These are phyloP conservation scores for Penicillium sp. DNA, from an alignment of 2,329 filamentous ascomycete genomes.

Conservation along the genomic window DNA sequence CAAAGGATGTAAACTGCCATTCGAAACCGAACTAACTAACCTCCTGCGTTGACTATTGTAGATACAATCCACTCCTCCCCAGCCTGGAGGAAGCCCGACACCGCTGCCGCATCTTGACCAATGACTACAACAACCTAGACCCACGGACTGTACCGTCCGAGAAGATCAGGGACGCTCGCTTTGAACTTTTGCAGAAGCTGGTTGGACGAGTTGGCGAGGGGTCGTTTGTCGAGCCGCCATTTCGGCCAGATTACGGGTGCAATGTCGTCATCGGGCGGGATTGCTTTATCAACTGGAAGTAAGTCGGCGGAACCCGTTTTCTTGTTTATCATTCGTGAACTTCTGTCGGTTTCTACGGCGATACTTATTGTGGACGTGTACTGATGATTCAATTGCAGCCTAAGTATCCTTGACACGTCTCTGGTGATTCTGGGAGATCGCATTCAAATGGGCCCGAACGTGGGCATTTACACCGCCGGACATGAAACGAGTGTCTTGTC, in stretches of 20 bases:
- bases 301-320: conserved; percentile 10
- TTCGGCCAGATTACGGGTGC: conserved; percentile 42
- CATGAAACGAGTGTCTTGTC: conserved; percentile 59
- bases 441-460: conserved; percentile 61
- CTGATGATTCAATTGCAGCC: conserved; percentile 50
- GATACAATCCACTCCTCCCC: conserved; percentile 40
- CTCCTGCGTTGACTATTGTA: conserved; percentile 13
- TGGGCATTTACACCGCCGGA: conserved; percentile 59
- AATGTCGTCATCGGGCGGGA: conserved; percentile 40
- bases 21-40: neutral
- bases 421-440: conserved; percentile 61
- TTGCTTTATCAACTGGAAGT: conserved; percentile 45
- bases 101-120: conserved; percentile 34
- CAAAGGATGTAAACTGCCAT: neutral
- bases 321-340: neutral
- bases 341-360: neutral
- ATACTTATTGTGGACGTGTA: neutral
- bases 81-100: conserved; percentile 38
- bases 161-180: conserved; percentile 33
- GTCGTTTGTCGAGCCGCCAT: conserved; percentile 42
- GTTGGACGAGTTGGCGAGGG: conserved; percentile 39
- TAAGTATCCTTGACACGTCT: conserved; percentile 60
- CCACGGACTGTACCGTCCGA: conserved; percentile 36
- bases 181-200: conserved; percentile 36
- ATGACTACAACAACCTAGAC: conserved; percentile 41